These are phyloP conservation scores for Vigna trinervia DNA, from an alignment of 306 rosid genomes.

Conservation along the genomic window DNA sequence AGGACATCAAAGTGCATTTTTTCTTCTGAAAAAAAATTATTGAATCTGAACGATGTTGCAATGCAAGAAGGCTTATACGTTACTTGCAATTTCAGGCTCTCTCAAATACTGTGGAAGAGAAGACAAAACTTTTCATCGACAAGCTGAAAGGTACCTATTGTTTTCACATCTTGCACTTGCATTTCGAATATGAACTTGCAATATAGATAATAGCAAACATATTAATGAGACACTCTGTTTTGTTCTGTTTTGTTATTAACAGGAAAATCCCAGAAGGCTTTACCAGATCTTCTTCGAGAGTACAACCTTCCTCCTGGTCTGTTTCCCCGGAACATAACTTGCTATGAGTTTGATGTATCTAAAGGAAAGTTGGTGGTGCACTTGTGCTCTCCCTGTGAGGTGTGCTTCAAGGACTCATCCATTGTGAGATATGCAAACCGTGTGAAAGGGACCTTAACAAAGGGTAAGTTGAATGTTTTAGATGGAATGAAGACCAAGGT, in stretches of 20 bases:
- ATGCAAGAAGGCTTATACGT: background rate
- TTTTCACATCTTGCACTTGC: background rate
- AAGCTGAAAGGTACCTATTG: slow-evolving; percentile 69
- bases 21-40: too few species aligned
- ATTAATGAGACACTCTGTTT: background rate
- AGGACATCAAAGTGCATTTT: too few species aligned
- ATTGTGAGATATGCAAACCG: slow-evolving; percentile 55
- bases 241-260: background rate
- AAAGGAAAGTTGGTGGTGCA: slow-evolving; percentile 60
- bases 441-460: slow-evolving; percentile 55
- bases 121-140: slow-evolving; percentile 83
- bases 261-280: slow-evolving; percentile 49
- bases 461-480: slow-evolving; percentile 53
- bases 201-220: too few species aligned
- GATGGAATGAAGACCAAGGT: slow-evolving; percentile 72
- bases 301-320: slow-evolving; percentile 52
- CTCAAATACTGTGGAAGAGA: slow-evolving; percentile 80
- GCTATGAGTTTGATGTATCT: slow-evolving; percentile 62
- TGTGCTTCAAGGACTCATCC: slow-evolving; percentile 74
- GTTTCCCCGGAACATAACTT: slow-evolving; percentile 51
- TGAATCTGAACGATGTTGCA: background rate
- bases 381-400: slow-evolving; percentile 58
- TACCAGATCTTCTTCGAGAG: slow-evolving; percentile 52
- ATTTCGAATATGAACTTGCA: background rate
- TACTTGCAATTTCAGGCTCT: slow-evolving; percentile 61